Base-by-base conservation (phyloP, 176 grass and related monocot genomes). In the Thalia dealbata region DNA sequence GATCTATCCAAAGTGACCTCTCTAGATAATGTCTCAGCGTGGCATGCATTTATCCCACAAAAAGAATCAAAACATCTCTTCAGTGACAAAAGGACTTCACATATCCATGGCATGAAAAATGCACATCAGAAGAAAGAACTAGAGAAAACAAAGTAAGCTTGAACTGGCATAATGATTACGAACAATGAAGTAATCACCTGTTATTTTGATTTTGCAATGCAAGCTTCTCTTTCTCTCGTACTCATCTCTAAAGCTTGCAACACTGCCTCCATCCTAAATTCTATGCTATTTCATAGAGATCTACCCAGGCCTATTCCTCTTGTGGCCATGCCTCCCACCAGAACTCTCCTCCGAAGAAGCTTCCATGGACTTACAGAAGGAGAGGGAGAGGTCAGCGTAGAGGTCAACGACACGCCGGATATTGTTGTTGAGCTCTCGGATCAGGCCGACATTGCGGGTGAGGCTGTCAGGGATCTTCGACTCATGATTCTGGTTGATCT, bases 401-500 rank as follows among this genome's bases (percentile, higher is more conserved):
- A 96, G 76, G 61, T 84, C 79, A 0, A 82, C 77, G 48, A 83
- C 79, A 0, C 86, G 81, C 45, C 78, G 72, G 24, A 89, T 83
- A 74, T 89, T 96, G 70, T 61, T 71, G 55, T 89, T 87, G 79
- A 96, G 83, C 75, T 91, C 81, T 13, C 81, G 52, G 64, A 96
- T 85, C 55, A 91, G 81, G 58, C 79, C 52, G 11, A 83, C 67
- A 70, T 91, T 91, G 76, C 76, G 78, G 60, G 44, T 79, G 35
- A 91, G 76, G 23, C 80, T 83, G 67, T 82, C 83, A 15, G 76
- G 60, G 60, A 84, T 81, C 28, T 67, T 75, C 3, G 66, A 78
- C 52, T 86, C 75, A 3, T 96, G 79, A 78, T 96, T 96, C 74
- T 83, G 83, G 54, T 58, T 58, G 80, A 96, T 96, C 79, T 91